phyloP scores from a whole-genome alignment of 371 early-diverging fungal species.

The Syncephalastrum contaminatum region DNA sequence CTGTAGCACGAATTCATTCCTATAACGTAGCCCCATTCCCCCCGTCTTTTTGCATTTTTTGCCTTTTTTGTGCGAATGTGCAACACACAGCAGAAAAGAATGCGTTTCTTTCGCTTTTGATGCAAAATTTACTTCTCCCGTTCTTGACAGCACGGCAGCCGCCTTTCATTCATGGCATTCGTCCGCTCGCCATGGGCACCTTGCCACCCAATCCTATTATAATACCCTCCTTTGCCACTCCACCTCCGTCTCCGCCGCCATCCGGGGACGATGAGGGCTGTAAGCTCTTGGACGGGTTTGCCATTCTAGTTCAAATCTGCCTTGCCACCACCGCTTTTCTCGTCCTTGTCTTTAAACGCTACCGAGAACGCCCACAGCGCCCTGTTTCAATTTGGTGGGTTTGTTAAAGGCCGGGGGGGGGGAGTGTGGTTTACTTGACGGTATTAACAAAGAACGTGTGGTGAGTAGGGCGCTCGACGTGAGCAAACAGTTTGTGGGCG shows the following conservation, averaged over 20 bases:
- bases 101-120: constrained; percentile 1
- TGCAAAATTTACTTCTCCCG: constrained; percentile 13
- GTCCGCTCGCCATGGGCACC: not conserved
- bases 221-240: not conserved
- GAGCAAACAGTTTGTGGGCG: constrained; percentile 64
- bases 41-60: no score
- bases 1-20: no score
- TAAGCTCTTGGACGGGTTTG: constrained; percentile 60
- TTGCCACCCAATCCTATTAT: constrained; percentile 5
- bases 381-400: constrained; percentile 60
- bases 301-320: constrained; percentile 61
- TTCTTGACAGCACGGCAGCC: constrained; percentile 8
- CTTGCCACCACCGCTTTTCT: constrained; percentile 57
- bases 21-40: no score
- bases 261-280: constrained; percentile 43
- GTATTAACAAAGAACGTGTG: not conserved
- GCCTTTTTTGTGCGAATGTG: no score
- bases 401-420: no score
- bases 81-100: no score
- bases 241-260: constrained; percentile 4
- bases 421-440: not conserved
- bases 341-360: constrained; percentile 60
- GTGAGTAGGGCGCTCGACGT: constrained; percentile 61
- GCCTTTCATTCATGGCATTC: constrained; percentile 1
- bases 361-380: constrained; percentile 59